Conservation (phyloP, 192 early-diverging fungal genomes). For the Dispira simplex region DNA sequence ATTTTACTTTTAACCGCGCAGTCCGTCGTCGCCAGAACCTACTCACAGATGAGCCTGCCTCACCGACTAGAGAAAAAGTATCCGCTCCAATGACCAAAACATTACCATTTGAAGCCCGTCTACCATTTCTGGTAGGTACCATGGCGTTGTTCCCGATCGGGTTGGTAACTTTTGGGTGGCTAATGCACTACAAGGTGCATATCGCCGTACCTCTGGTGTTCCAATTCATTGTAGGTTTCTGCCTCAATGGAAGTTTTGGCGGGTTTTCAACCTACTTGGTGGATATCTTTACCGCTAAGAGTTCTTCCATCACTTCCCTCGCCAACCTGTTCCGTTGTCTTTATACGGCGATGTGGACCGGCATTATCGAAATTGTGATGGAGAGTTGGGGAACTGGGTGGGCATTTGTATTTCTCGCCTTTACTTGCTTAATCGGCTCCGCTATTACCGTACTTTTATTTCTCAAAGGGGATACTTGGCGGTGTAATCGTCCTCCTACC, state of each 20-base stretch:
- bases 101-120: conserved; percentile 17
- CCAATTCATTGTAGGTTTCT: conserved; percentile 25
- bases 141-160: conserved; percentile 18
- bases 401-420: neutral
- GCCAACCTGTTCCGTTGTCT: conserved; percentile 29
- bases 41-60: neutral
- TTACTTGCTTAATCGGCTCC: neutral
- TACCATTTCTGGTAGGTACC: conserved; percentile 20
- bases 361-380: neutral
- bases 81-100: neutral
- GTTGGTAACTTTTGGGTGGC: conserved; percentile 21
- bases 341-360: conserved; percentile 7
- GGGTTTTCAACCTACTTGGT: conserved; percentile 24
- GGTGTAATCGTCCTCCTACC: neutral
- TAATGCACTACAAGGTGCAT: conserved; percentile 16
- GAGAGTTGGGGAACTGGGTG: neutral
- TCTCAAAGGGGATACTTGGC: neutral
- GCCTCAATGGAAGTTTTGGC: conserved; percentile 26
- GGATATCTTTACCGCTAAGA: conserved; percentile 23
- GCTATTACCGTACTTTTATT: neutral
- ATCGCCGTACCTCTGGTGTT: conserved; percentile 19
- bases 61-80: neutral
- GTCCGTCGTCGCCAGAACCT: neutral
- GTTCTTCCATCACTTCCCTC: conserved; percentile 26
- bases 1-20: conserved; percentile 10